Base-by-base conservation (phyloP, 257 asterid genomes). In the Pogostemon cablin region DNA sequence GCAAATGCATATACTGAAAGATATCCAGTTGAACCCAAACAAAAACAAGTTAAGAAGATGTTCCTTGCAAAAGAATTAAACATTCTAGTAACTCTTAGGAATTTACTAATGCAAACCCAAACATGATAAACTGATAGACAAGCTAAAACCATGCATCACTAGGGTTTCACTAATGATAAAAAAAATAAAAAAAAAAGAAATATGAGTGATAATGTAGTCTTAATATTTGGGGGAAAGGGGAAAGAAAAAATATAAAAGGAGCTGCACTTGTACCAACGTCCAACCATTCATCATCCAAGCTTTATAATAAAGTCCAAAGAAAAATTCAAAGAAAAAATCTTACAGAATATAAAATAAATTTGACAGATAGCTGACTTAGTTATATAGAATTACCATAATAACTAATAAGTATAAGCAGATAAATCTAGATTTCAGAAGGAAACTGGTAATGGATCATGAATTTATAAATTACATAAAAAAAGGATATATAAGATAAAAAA, bases 71-170 rank as follows among this genome's bases (percentile, higher is more conserved):
- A 40, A 11, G 32, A 60, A 25, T 25, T 25, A 25, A 17, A 41
- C 34, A 4, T 42, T 77, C 62, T 44, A 8, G 17, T 61, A 6
- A 39, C 38, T 52, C 55, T 35, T 9, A 41, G 46, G 62, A 71
- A 67, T 50, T 67, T 53, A 47, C 15, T 53, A 49, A 9, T 44
- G 40, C 11, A 12, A 52, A 12, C 66, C 11, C 7, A 60, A 62
- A 42, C 42, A 38, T 15, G 41, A 37, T 42, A 8, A 9, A 40
- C 7, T 25, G 10, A 8, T 25, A 2, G 35, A 25, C 58, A 73
- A 39, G 87, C 91, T 86, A 83, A 89, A 93, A 17, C 96, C 97
- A 71, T 89, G 96, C 84, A 81, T 78, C 75, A 93, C 93, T 47
- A 93, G 96, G 71, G 99, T 93, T 79, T 91, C 96, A 77, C 97